Evolutionary conservation across 306 rosid species (phyloP).

Genomic region (Prunus mongolica): DNA sequence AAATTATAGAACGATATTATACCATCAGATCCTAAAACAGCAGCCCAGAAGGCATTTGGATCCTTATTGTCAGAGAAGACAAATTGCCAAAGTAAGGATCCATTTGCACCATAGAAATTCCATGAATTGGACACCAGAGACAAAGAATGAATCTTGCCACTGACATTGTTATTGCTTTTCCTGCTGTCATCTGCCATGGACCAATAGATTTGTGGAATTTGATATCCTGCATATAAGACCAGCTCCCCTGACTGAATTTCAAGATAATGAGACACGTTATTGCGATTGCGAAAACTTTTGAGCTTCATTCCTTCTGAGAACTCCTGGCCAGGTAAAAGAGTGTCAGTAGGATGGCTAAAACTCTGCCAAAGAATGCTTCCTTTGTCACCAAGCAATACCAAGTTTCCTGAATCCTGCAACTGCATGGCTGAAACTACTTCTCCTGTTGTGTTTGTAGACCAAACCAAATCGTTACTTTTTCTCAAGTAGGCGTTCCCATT

Average conservation of each 20-base stretch:
- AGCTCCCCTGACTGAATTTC: slow-evolving; percentile 37
- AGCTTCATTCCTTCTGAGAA: slow-evolving; percentile 50
- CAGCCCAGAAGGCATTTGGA: slow-evolving; percentile 23
- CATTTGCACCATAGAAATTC: slow-evolving; percentile 39
- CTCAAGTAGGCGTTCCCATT: slow-evolving; percentile 35
- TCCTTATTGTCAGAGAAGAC: slow-evolving; percentile 8
- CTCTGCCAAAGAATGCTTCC: slow-evolving; percentile 49
- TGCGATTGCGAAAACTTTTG: slow-evolving; percentile 28
- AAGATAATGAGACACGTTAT: slow-evolving; percentile 31
- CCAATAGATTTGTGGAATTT: slow-evolving; percentile 53
- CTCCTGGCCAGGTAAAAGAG: slow-evolving; percentile 48
- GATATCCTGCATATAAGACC: slow-evolving; percentile 39
- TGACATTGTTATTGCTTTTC: slow-evolving; percentile 23
- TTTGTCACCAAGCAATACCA: slow-evolving; percentile 41
- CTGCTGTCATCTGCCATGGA: slow-evolving; percentile 35
- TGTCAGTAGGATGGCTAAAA: slow-evolving; percentile 49
- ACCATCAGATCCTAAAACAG: slow-evolving; percentile 29
- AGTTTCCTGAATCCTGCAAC: slow-evolving; percentile 46
- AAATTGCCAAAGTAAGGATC: slow-evolving; percentile 43
- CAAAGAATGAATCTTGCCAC: slow-evolving; percentile 26
- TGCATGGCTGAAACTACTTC: slow-evolving; percentile 35
- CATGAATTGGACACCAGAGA: slow-evolving; percentile 35
- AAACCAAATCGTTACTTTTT: slow-evolving; percentile 9
- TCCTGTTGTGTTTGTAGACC: slow-evolving; percentile 42
- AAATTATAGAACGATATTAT: slow-evolving; percentile 22